Evolutionary conservation across 495 filamentous ascomycete species (phyloP).

Genomic region (Xylaria intraflava): DNA sequence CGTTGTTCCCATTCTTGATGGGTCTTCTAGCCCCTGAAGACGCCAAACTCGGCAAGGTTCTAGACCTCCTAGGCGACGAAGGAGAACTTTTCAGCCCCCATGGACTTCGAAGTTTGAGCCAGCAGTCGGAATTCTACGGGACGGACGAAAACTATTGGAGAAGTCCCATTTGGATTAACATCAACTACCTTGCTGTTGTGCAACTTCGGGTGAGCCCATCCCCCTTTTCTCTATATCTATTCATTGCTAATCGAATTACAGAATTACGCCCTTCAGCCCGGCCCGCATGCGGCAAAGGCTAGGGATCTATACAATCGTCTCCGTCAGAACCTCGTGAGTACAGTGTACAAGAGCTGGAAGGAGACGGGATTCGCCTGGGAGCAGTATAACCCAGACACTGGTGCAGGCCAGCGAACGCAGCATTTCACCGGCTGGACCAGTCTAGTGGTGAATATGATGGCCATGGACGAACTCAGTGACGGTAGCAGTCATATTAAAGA

Average conservation of each 20-base stretch:
- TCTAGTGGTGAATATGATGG: constrained; percentile 96
- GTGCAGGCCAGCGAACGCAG: constrained; percentile 86
- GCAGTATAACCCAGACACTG: constrained; percentile 93
- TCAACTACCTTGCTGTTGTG: constrained; percentile 84
- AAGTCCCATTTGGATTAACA: constrained; percentile 93
- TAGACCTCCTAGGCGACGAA: constrained; percentile 73
- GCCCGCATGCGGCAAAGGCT: constrained; percentile 65
- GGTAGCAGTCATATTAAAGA: constrained; percentile 4
- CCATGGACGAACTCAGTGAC: constrained; percentile 51
- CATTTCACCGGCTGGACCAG: constrained; percentile 99
- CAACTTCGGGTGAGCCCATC: constrained; percentile 68
- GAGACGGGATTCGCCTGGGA: constrained; percentile 97
- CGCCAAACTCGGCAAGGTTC: constrained; percentile 60
- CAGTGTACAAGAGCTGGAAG: constrained; percentile 80
- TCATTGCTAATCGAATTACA: constrained; percentile 22
- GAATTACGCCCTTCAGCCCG: constrained; percentile 50
- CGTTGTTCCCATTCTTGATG: constrained; percentile 86
- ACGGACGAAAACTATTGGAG: constrained; percentile 97
- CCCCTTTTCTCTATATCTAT: constrained; percentile 10
- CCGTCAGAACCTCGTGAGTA: constrained; percentile 78
- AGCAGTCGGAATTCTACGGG: constrained; percentile 72
- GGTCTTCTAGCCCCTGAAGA: constrained; percentile 66
- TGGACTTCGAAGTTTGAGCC: constrained; percentile 82
- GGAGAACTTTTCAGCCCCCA: constrained; percentile 81
- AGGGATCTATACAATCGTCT: constrained; percentile 68